phyloP scores from a whole-genome alignment of 1,284 basidiomycete species.

The Melampsora americana region DNA sequence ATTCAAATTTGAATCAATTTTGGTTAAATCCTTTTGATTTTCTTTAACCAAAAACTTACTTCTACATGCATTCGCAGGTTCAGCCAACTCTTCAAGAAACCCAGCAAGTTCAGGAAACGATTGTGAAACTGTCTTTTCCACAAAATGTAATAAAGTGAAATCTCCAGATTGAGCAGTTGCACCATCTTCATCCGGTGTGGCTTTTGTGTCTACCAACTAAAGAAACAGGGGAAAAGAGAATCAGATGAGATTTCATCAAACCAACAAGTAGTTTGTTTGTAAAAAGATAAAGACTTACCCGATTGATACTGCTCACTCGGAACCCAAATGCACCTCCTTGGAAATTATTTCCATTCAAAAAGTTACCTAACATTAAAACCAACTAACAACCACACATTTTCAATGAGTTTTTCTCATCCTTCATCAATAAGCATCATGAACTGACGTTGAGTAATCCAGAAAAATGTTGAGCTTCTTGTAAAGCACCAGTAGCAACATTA shows the following conservation, averaged over 20 bases:
- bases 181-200: constrained; percentile 52
- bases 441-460: constrained; percentile 78
- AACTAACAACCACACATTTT: constrained; percentile 61
- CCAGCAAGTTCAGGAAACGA: constrained; percentile 83
- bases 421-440: constrained; percentile 43
- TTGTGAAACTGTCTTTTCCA: constrained; percentile 81
- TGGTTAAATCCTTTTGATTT: no score
- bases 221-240: constrained; percentile 2
- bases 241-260: no score
- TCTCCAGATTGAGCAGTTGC: constrained; percentile 63
- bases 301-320: constrained; percentile 95
- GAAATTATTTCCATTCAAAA: constrained; percentile 93
- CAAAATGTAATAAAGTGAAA: constrained; percentile 88
- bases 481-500: constrained; percentile 70
- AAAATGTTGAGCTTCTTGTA: constrained; percentile 75
- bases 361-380: constrained; percentile 93
- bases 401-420: not conserved
- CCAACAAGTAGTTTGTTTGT: no score
- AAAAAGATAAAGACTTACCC: constrained; percentile 59
- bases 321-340: constrained; percentile 98
- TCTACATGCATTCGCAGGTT: constrained; percentile 88
- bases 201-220: constrained; percentile 95
- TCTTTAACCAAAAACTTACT: constrained; percentile 58
- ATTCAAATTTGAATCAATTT: not conserved
- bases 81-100: constrained; percentile 83